These are phyloP conservation scores for Cyclotella baltica DNA, from an alignment of 108 stramenopile species.

Conservation along the genomic window DNA sequence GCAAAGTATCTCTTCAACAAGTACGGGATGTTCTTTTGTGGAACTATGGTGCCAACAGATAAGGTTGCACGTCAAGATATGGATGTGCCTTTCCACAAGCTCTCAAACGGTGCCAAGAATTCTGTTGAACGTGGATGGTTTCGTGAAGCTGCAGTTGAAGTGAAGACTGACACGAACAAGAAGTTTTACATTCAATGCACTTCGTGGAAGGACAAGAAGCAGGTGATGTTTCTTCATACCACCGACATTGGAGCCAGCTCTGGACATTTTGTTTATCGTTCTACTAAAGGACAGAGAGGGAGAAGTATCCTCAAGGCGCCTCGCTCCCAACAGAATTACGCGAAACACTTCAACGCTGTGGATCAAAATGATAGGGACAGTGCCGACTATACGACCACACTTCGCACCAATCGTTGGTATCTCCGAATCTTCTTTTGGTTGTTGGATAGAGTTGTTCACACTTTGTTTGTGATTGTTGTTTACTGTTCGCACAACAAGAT, in stretches of 20 bases:
- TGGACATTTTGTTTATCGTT: constrained; percentile 3
- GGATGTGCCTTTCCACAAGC: constrained; percentile 35
- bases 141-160: constrained; percentile 1
- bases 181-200: constrained; percentile 12
- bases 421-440: neutral
- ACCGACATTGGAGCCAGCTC: constrained; percentile 10
- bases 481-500: no score
- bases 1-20: constrained; percentile 24
- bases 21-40: constrained; percentile 17
- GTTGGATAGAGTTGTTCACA: neutral
- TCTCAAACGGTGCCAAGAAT: constrained; percentile 28
- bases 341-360: neutral
- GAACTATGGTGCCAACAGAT: constrained; percentile 25
- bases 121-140: constrained; percentile 21
- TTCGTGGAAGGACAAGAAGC: constrained; percentile 9
- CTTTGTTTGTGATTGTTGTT: neutral
- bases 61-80: constrained; percentile 10
- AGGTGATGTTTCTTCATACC: constrained; percentile 8
- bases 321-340: neutral
- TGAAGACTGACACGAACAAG: neutral
- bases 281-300: neutral
- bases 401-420: neutral
- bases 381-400: neutral
- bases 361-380: neutral
- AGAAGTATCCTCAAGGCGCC: neutral